Base-by-base conservation (phyloP, 495 filamentous ascomycete species). In the Apiosordaria backusii region DNA sequence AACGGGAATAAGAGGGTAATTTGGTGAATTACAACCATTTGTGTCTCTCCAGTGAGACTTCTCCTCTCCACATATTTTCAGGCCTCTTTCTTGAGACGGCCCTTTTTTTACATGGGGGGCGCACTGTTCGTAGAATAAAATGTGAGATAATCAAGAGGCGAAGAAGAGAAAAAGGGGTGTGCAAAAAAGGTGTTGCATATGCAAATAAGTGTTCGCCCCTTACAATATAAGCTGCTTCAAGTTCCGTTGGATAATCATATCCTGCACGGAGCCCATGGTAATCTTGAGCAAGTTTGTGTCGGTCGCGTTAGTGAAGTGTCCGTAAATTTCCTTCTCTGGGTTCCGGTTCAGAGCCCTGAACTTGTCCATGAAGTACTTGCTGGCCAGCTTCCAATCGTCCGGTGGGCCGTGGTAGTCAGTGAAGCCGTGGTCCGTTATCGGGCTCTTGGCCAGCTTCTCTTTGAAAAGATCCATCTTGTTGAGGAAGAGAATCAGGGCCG, bases 391-490 rank as follows among this genome's bases (percentile, higher is more conserved):
- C 71, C 77, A 83, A 72, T 82, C 83, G 72, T 80, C 76, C 15
- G 74, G 64, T 23, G 80, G 79, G 6, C 80, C 80, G 63, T 84
- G 85, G 82, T 95, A 99, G 76, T 99, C 95, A 26, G 92, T 92
- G 83, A 99, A 99, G 55, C 84, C 84, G 75, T 97, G 92, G 60
- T 90, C 87, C 53, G 89, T 88, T 75, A 99, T 92, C 9, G 93
- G 88, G 66, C 90, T 93, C 57, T 84, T 81, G 15, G 82, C 75
- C 23, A 98, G 85, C 82, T 99, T 99, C 68, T 89, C 88, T 75
- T 89, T 92, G 86, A 99, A 99, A 18, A 97, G 85, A 79, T 99
- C 95, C 79, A 97, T 97, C 85, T 99, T 99, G 88, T 99, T 99
- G 64, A 99, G 84, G 83, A 99, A 99, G 50, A 99, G 86, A 67